phyloP scores from a whole-genome alignment of 805 yeast species.

The Zygosaccharomyces bisporus region DNA sequence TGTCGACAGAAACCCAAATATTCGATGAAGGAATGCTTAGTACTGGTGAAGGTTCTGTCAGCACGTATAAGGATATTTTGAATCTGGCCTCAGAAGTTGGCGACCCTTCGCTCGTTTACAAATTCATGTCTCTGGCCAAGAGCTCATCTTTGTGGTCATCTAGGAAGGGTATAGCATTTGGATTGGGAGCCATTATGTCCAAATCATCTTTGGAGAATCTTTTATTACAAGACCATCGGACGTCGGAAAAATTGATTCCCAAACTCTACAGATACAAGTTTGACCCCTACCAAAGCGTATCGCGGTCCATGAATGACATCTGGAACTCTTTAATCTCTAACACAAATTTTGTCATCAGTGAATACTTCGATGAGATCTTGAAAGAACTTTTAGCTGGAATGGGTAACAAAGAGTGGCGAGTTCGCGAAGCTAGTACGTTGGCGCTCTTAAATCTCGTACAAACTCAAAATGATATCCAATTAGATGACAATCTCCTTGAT shows the following conservation, averaged over 20 bases:
- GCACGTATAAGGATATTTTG: slow-evolving; percentile 87
- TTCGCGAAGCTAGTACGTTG: slow-evolving; percentile 77
- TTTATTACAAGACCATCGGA: slow-evolving; percentile 47
- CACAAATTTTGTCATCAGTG: slow-evolving; percentile 49
- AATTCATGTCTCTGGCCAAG: slow-evolving; percentile 88
- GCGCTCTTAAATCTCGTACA: slow-evolving; percentile 70
- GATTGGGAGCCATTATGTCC: slow-evolving; percentile 79
- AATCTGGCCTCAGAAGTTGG: slow-evolving; percentile 91
- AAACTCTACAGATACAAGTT: slow-evolving; percentile 77
- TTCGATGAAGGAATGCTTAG: slow-evolving; percentile 79
- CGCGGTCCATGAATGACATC: slow-evolving; percentile 80
- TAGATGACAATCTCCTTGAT: slow-evolving; percentile 51
- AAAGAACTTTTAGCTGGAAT: slow-evolving; percentile 62
- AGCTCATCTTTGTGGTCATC: slow-evolving; percentile 89
- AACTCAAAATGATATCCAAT: slow-evolving; percentile 48
- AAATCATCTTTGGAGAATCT: slow-evolving; percentile 67
- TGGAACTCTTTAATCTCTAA: slow-evolving; percentile 70
- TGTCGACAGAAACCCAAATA: slow-evolving; percentile 74
- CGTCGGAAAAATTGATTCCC: slow-evolving; percentile 66
- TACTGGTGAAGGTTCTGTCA: slow-evolving; percentile 80
- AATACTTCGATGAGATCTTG: slow-evolving; percentile 56
- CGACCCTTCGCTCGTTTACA: slow-evolving; percentile 89
- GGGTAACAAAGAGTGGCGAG: slow-evolving; percentile 88
- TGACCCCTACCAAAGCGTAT: slow-evolving; percentile 76
- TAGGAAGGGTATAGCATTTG: slow-evolving; percentile 90